phyloP scores from a whole-genome alignment of 2,329 filamentous ascomycete genomes.

The Lomentospora prolificans region DNA sequence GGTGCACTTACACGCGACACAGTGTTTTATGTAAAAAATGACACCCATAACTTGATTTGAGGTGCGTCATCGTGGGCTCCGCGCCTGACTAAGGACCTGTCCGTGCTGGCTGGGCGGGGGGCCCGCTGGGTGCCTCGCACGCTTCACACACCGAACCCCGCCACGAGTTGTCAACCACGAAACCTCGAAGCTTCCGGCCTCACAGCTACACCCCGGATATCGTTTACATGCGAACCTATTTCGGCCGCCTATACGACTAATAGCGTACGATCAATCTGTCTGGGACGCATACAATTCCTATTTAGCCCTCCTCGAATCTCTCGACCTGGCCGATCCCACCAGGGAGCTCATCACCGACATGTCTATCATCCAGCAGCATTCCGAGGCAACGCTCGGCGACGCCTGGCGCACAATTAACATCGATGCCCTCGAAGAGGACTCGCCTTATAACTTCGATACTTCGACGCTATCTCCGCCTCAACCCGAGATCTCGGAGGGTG shows the following conservation, averaged over 20 bases:
- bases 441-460: constrained; percentile 82
- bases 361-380: constrained; percentile 61
- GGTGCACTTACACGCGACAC: too few relatives aligned
- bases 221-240: too few relatives aligned
- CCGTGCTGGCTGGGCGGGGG: neutral
- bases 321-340: neutral
- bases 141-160: neutral
- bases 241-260: too few relatives aligned
- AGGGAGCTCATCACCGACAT: constrained; percentile 24
- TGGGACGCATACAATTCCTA: neutral
- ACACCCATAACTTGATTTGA: too few relatives aligned
- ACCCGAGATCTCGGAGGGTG: constrained; percentile 63
- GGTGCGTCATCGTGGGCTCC: too few relatives aligned
- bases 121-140: neutral
- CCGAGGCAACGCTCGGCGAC: constrained; percentile 48
- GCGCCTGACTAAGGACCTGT: neutral
- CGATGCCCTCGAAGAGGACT: constrained; percentile 83
- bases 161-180: too few relatives aligned
- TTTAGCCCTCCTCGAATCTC: neutral
- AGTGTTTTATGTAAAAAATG: too few relatives aligned
- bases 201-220: too few relatives aligned
- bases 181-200: neutral
- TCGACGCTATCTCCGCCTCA: constrained; percentile 70
- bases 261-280: too few relatives aligned
- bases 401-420: constrained; percentile 87